These are phyloP conservation scores for Fraxinus quadrangulata DNA, from an alignment of 257 asterid species.

Conservation along the genomic window DNA sequence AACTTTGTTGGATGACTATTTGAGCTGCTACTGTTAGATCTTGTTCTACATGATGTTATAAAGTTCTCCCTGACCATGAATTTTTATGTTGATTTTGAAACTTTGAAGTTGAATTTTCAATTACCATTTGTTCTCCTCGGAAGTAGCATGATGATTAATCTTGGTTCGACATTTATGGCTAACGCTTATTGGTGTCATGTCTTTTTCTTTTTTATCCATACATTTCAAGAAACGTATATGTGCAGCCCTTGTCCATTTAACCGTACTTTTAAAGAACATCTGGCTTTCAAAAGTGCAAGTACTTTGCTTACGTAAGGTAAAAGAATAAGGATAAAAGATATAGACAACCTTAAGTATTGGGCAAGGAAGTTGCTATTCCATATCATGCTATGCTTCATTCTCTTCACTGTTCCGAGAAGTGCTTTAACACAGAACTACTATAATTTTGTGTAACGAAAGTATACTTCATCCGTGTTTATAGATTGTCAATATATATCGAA, in stretches of 20 bases:
- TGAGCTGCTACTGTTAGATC: not conserved
- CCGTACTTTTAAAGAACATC: no score
- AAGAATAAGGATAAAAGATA: no score
- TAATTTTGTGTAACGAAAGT: no score
- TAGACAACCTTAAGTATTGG: no score
- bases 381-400: no score
- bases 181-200: not conserved
- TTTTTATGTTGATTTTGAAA: not conserved
- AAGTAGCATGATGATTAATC: not conserved
- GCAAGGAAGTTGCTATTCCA: no score
- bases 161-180: not conserved
- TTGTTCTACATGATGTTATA: not conserved
- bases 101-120: not conserved
- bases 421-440: no score
- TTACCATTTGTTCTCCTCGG: not conserved
- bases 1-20: not conserved
- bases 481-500: not conserved
- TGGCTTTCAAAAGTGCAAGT: not conserved
- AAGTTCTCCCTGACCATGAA: not conserved
- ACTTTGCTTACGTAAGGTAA: no score
- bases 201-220: no score
- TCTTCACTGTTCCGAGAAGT: no score
- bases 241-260: not conserved
- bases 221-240: no score
- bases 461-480: no score